Percentiles rank a stretch among this genome's conserved stretches.
phyloP scores from a whole-genome alignment of 2,329 filamentous ascomycete species.

The Xylaria polymorpha region DNA sequence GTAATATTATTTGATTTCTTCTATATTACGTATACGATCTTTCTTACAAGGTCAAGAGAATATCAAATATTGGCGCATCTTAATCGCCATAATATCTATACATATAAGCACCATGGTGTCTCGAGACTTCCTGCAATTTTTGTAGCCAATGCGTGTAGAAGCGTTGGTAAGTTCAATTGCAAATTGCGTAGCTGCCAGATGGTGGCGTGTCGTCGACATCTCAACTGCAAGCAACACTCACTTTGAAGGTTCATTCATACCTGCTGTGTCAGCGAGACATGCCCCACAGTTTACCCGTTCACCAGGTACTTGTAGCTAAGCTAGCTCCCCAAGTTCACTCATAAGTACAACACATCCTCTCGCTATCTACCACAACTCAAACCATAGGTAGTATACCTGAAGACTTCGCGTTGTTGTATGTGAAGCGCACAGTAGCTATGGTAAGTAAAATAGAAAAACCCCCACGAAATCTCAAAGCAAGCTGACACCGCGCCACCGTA shows the following conservation, averaged over 20 bases:
- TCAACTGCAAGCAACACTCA: not conserved
- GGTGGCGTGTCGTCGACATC: not conserved
- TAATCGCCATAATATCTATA: not conserved
- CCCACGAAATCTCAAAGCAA: not conserved
- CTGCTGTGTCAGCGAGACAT: not conserved
- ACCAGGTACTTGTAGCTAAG: not conserved
- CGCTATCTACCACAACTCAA: not conserved
- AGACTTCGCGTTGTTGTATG: not conserved
- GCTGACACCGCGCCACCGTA: conserved; percentile 44
- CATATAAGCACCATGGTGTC: not conserved
- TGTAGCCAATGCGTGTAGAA: not conserved
- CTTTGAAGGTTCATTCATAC: no score
- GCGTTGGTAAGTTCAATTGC: not conserved
- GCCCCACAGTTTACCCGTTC: conserved; percentile 9
- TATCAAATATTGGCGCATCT: not conserved
- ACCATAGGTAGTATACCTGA: not conserved
- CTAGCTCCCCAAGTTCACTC: not conserved
- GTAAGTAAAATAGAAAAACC: not conserved
- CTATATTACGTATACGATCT: not conserved
- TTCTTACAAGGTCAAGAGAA: not conserved
- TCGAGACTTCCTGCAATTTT: not conserved
- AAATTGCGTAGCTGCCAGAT: not conserved
- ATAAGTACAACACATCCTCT: not conserved
- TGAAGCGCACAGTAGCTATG: not conserved
- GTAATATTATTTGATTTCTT: not conserved